Percentiles rank a stretch among this genome's conserved stretches.
Conservation (phyloP, 108 stramenopile genomes). For the Cyclotella choctawhatcheeana region DNA sequence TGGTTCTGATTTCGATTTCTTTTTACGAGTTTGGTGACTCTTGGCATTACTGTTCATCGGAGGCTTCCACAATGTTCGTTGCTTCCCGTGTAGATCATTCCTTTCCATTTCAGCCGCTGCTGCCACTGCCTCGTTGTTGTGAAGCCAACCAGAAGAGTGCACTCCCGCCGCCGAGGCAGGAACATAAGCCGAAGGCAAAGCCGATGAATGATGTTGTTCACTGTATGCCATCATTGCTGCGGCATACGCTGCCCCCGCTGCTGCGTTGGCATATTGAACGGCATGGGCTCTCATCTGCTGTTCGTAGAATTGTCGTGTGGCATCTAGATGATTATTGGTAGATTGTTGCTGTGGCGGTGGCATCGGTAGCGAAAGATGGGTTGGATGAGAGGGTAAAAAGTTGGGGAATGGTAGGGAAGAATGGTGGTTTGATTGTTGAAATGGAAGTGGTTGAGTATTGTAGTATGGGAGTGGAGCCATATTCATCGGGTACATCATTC, state of each 20-base stretch:
- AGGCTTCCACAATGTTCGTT: slow-evolving; percentile 44
- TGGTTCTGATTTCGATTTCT: slow-evolving; percentile 6
- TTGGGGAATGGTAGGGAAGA: background rate
- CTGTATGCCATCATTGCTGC: slow-evolving; percentile 72
- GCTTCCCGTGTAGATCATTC: slow-evolving; percentile 5
- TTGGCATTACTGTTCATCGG: background rate
- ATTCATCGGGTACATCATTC: slow-evolving; percentile 7
- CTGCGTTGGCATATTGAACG: slow-evolving; percentile 82
- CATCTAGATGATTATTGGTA: slow-evolving; percentile 26
- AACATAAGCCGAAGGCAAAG: slow-evolving; percentile 3
- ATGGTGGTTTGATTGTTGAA: background rate
- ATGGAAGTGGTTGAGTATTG: background rate
- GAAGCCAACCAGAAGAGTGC: background rate
- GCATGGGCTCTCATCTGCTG: slow-evolving; percentile 84
- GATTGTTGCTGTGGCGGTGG: background rate
- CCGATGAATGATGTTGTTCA: background rate
- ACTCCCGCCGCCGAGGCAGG: background rate
- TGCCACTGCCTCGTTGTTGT: background rate
- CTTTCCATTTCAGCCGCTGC: background rate
- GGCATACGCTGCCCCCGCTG: slow-evolving; percentile 82
- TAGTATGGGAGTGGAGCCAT: slow-evolving; percentile 11
- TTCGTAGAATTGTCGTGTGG: slow-evolving; percentile 70
- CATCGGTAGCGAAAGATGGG: too few species aligned
- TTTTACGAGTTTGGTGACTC: background rate
- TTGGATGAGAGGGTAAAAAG: slow-evolving; percentile 2